Conservation (phyloP, 2,329 filamentous ascomycete species). For the Verticillium nonalfalfae region DNA sequence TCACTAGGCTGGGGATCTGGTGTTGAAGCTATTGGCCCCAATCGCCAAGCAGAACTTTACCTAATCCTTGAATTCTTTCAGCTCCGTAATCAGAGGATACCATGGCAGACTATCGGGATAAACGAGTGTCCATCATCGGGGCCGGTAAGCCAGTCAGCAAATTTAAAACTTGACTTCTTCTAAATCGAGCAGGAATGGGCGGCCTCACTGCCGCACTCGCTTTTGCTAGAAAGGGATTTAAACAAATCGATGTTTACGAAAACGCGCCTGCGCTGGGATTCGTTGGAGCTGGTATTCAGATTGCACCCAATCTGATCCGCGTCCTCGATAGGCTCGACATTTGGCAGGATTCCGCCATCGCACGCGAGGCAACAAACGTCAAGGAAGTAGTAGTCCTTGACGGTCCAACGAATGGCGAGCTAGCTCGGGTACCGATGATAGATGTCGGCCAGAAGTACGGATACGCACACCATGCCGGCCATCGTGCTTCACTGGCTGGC, state of each 20-base stretch:
- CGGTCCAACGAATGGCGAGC: constrained; percentile 60
- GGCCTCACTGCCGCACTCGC: constrained; percentile 66
- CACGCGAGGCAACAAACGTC: constrained; percentile 63
- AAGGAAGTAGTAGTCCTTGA: constrained; percentile 45
- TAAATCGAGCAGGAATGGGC: constrained; percentile 58
- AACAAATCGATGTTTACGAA: constrained; percentile 67
- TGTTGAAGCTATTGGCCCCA: background rate
- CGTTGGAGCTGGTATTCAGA: constrained; percentile 76
- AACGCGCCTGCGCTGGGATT: constrained; percentile 67
- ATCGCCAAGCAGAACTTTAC: too few species aligned
- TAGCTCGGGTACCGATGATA: constrained; percentile 62
- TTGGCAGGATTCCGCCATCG: constrained; percentile 56
- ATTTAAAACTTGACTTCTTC: background rate
- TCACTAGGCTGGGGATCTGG: background rate
- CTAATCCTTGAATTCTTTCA: too few species aligned
- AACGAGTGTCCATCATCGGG: background rate
- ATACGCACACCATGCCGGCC: constrained; percentile 74
- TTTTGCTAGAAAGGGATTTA: constrained; percentile 70
- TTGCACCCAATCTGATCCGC: constrained; percentile 74
- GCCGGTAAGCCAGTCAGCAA: background rate
- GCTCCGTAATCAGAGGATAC: background rate
- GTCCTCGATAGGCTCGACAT: constrained; percentile 67
- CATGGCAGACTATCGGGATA: constrained; percentile 24
- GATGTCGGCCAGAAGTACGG: constrained; percentile 63
- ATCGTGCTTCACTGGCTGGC: constrained; percentile 64